phyloP scores from a whole-genome alignment of 768 basidiomycete species.

The Lepiota brunneoincarnata region DNA sequence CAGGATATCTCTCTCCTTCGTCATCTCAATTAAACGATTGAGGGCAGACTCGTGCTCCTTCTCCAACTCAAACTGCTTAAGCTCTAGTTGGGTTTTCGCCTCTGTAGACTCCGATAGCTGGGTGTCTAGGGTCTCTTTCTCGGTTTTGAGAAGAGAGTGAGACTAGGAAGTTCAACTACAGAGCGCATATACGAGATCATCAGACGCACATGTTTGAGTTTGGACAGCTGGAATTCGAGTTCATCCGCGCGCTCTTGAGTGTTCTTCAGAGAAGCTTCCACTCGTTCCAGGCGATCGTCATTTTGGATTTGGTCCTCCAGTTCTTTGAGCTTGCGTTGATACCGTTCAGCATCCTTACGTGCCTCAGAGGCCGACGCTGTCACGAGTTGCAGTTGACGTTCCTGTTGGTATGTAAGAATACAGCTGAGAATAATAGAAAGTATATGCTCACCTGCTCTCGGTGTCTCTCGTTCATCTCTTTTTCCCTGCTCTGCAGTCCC shows the following conservation, averaged over 20 bases:
- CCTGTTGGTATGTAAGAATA: constrained; percentile 39
- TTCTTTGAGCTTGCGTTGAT: constrained; percentile 60
- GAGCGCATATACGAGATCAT: constrained; percentile 1
- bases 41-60: constrained; percentile 35
- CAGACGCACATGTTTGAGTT: constrained; percentile 64
- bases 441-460: constrained; percentile 48
- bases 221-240: constrained; percentile 78
- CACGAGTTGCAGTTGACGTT: constrained; percentile 72
- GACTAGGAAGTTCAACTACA: constrained; percentile 33
- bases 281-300: constrained; percentile 75
- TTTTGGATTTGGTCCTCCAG: constrained; percentile 80
- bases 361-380: constrained; percentile 51
- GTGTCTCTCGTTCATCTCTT: constrained; percentile 47
- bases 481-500: constrained; percentile 48
- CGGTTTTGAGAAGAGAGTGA: constrained; percentile 54
- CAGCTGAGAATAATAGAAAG: background rate
- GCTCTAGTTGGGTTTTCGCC: constrained; percentile 45
- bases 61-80: constrained; percentile 45
- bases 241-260: constrained; percentile 82
- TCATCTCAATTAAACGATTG: constrained; percentile 40
- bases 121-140: constrained; percentile 54
- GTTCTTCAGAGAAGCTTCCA: constrained; percentile 72
- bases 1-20: constrained; percentile 47
- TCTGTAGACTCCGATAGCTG: constrained; percentile 40
- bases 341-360: constrained; percentile 50